Conservation (phyloP, 495 filamentous ascomycete genomes). For the Penicillium cinerascens region DNA sequence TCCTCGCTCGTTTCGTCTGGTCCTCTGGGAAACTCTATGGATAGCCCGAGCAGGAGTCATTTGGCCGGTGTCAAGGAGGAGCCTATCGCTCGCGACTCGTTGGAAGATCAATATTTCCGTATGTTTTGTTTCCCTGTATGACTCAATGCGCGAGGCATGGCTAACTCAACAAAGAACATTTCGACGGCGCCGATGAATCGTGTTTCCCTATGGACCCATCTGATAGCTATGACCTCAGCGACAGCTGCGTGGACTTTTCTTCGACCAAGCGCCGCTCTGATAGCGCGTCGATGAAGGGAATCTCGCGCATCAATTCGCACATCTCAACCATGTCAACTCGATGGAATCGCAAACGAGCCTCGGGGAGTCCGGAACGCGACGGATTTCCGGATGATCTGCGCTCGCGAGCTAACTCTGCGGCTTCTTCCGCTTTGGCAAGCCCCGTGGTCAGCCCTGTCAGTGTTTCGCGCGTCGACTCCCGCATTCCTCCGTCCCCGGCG, state of each 20-base stretch:
- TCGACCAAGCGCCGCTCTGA: constrained; percentile 60
- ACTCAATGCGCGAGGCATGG: neutral
- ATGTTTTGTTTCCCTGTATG: constrained; percentile 19
- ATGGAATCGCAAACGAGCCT: constrained; percentile 54
- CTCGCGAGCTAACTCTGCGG: constrained; percentile 54
- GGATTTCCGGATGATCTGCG: constrained; percentile 35
- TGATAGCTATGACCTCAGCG: constrained; percentile 59
- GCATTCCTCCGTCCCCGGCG: constrained; percentile 61
- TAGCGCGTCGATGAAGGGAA: constrained; percentile 60
- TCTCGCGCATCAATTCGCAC: constrained; percentile 63
- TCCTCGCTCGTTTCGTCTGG: constrained; percentile 58
- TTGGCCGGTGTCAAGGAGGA: constrained; percentile 56
- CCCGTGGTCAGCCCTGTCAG: constrained; percentile 47
- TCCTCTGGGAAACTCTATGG: constrained; percentile 49
- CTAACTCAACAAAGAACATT: constrained; percentile 28
- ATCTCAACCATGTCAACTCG: constrained; percentile 71
- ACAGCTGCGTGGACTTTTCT: constrained; percentile 57
- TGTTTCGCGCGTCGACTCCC: constrained; percentile 42
- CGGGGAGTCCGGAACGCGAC: constrained; percentile 45
- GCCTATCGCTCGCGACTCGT: constrained; percentile 36
- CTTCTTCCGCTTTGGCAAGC: constrained; percentile 66
- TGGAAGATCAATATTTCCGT: constrained; percentile 48
- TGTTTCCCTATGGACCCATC: constrained; percentile 31
- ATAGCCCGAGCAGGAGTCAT: constrained; percentile 43
- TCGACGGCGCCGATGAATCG: constrained; percentile 37